These are phyloP conservation scores for Boletus vinaceobasis DNA, from an alignment of 768 basidiomycete species.

Conservation along the genomic window DNA sequence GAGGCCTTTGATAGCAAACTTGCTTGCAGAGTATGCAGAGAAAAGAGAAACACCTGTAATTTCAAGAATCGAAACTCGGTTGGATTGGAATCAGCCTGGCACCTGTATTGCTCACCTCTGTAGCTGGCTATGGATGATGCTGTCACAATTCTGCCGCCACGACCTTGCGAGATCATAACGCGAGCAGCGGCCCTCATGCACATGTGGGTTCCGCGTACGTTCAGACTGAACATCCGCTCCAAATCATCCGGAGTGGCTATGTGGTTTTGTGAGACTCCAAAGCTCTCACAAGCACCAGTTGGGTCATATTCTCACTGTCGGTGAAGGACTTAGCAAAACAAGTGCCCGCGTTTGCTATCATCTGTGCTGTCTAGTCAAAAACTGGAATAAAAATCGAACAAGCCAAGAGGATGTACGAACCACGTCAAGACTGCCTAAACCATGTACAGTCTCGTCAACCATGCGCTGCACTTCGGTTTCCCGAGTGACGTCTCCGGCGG, in stretches of 20 bases:
- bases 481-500: background rate
- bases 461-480: conserved; percentile 1
- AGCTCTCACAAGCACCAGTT: background rate
- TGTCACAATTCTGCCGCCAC: conserved; percentile 41
- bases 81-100: background rate
- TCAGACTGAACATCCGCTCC: conserved; percentile 32
- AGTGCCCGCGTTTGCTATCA: conserved; percentile 1
- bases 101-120: background rate
- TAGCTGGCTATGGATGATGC: background rate
- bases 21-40: conserved; percentile 30
- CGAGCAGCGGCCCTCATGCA: conserved; percentile 42
- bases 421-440: background rate
- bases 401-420: background rate
- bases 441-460: background rate
- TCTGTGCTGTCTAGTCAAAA: background rate
- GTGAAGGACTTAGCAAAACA: background rate
- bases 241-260: conserved; percentile 17
- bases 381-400: background rate
- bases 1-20: conserved; percentile 38
- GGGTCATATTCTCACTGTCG: background rate
- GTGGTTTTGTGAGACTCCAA: background rate
- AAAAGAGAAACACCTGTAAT: conserved; percentile 7
- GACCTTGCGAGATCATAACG: conserved; percentile 43
- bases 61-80: conserved; percentile 1
- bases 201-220: conserved; percentile 36